Percentiles rank a stretch among this genome's conserved stretches.
Conservation (phyloP, 768 basidiomycete genomes). For the Leccinellum luteum region DNA sequence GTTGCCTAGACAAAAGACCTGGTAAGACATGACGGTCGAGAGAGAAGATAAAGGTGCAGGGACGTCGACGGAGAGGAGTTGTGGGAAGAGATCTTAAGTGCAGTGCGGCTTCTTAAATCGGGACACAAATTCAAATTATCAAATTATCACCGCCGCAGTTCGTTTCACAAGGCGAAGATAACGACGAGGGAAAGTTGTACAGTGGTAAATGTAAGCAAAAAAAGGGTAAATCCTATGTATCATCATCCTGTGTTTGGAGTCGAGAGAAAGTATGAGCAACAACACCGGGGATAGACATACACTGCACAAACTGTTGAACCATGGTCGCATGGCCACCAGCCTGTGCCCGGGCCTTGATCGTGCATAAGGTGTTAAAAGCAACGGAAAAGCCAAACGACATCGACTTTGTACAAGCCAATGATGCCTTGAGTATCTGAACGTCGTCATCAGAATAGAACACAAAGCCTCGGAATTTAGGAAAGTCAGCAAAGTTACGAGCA, state of each 20-base stretch:
- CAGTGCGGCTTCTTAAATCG: conserved; percentile 1
- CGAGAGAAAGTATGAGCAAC: conserved; percentile 23
- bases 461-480: conserved; percentile 24
- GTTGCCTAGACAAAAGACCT: conserved; percentile 90
- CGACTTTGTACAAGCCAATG: conserved; percentile 45
- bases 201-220: background rate
- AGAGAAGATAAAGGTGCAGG: conserved; percentile 1
- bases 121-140: background rate
- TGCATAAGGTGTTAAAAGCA: conserved; percentile 51
- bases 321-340: conserved; percentile 20
- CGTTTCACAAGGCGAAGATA: background rate
- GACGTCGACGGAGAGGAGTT: conserved; percentile 14
- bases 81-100: conserved; percentile 1
- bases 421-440: conserved; percentile 46
- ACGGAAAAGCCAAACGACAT: conserved; percentile 48
- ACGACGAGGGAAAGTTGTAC: background rate
- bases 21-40: conserved; percentile 48
- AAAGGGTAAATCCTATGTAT: conserved; percentile 1
- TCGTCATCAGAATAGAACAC: conserved; percentile 31
- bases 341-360: conserved; percentile 49
- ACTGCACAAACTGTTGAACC: conserved; percentile 24
- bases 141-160: background rate
- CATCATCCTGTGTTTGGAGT: background rate
- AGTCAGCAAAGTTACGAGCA: conserved; percentile 30
- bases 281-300: conserved; percentile 17